A percentile compares a stretch with the other conserved stretches of the same genome.
Conservation (phyloP, 257 asterid species). For the Plantago elongata region DNA sequence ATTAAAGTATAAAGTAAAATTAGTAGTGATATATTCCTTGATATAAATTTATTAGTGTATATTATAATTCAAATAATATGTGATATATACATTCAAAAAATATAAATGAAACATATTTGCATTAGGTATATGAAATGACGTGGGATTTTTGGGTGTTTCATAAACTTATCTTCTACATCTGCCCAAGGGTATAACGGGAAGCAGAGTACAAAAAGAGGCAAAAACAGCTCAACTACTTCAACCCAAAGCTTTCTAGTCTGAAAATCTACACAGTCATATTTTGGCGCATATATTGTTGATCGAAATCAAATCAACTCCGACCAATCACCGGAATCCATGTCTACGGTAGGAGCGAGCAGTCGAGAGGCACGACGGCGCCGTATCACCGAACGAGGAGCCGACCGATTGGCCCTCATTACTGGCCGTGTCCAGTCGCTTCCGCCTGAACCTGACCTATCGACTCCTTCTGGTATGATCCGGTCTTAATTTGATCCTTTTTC, state of each 20-base stretch:
- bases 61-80: too few species aligned
- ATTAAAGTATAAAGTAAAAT: too few species aligned
- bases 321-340: conserved; percentile 17
- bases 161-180: too few species aligned
- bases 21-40: too few species aligned
- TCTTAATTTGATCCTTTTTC: background rate
- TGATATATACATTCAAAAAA: too few species aligned
- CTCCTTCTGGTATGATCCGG: background rate
- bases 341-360: conserved; percentile 28
- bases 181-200: too few species aligned
- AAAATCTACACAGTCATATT: background rate
- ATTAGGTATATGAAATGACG: too few species aligned
- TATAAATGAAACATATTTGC: too few species aligned
- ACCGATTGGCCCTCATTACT: conserved; percentile 81
- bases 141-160: too few species aligned
- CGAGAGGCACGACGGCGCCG: conserved; percentile 87
- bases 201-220: too few species aligned
- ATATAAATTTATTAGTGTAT: too few species aligned
- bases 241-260: background rate
- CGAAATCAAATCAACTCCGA: conserved; percentile 10
- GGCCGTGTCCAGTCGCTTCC: conserved; percentile 65
- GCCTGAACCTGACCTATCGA: conserved; percentile 30
- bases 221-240: too few species aligned
- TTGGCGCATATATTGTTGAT: conserved; percentile 12
- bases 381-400: conserved; percentile 65